These are phyloP conservation scores for Schizophyllum commune DNA, from an alignment of 1,284 basidiomycete genomes.

Conservation along the genomic window DNA sequence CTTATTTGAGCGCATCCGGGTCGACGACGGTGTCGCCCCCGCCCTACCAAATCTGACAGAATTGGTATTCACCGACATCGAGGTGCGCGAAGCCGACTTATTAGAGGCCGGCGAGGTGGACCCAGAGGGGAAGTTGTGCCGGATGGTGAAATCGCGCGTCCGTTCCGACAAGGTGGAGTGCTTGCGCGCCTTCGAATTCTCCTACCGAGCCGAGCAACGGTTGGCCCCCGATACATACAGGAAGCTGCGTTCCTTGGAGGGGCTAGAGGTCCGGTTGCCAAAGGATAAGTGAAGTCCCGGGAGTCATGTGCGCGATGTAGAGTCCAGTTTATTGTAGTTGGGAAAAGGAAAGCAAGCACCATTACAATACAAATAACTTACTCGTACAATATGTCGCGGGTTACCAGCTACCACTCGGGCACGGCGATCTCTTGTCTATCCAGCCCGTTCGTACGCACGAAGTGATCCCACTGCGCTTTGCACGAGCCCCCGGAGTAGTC, in stretches of 20 bases:
- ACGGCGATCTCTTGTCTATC: background rate
- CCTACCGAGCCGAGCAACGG: background rate
- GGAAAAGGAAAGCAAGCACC: no score
- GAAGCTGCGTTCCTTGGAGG: no score
- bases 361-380: no score
- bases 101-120: no score
- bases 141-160: background rate
- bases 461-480: background rate
- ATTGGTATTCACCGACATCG: background rate
- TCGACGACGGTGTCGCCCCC: background rate
- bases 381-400: no score
- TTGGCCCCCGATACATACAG: background rate
- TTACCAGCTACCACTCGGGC: no score
- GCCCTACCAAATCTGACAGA: background rate
- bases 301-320: no score
- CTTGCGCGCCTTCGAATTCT: background rate
- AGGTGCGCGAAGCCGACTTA: no score
- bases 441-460: background rate
- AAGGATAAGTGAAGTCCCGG: no score
- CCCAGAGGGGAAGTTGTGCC: background rate
- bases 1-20: background rate
- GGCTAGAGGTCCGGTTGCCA: no score
- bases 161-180: background rate
- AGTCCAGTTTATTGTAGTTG: no score
- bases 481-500: conserved; percentile 2